phyloP scores from a whole-genome alignment of 208 protist species.

The Acanthamoeba royreba region DNA sequence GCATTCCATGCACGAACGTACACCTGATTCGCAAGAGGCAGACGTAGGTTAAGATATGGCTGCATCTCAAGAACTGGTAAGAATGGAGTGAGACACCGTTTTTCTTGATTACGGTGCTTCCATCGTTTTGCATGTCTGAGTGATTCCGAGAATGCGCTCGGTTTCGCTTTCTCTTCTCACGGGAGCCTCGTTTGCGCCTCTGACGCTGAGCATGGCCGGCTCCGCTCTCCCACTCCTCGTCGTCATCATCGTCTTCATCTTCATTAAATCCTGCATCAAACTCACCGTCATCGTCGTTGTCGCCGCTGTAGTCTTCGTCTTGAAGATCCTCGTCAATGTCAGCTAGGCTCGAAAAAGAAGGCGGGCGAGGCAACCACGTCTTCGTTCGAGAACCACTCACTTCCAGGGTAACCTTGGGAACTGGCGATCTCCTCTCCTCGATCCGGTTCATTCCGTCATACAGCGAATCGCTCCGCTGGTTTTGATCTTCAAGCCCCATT shows the following conservation, averaged over 20 bases:
- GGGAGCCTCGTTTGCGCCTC: neutral
- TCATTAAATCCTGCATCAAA: neutral
- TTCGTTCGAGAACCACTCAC: no score
- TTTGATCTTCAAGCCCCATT: no score
- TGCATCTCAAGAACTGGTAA: neutral
- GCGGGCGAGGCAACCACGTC: neutral
- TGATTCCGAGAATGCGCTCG: neutral
- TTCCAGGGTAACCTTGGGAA: no score
- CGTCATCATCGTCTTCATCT: neutral
- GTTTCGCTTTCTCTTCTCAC: neutral
- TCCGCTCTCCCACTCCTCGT: neutral
- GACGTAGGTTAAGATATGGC: neutral
- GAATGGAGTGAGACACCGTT: neutral
- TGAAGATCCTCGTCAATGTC: neutral
- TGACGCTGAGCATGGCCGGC: neutral
- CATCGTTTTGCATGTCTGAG: neutral
- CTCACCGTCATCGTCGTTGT: neutral
- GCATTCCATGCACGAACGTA: neutral
- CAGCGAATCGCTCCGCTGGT: no score
- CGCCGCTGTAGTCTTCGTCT: neutral
- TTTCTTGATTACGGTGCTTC: no score
- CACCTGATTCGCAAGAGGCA: neutral
- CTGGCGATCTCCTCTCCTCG: no score
- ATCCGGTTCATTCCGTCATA: no score
- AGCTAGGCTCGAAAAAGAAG: neutral